Percentiles rank a stretch among this genome's conserved stretches.
Conservation (phyloP, 2,329 filamentous ascomycete genomes). For the Fusarium sp. region DNA sequence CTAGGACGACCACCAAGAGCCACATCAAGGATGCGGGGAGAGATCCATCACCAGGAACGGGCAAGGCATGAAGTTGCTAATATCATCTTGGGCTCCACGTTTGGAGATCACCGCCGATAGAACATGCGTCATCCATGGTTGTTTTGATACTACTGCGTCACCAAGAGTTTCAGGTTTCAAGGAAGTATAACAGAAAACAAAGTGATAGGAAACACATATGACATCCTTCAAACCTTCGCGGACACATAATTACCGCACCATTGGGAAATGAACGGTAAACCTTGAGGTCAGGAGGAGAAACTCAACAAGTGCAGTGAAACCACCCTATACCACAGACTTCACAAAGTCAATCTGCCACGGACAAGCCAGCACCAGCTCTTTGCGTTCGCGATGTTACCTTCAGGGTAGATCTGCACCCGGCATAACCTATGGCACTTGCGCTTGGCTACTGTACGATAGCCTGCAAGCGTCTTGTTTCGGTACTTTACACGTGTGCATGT, state of each 20-base stretch:
- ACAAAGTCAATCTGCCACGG: neutral
- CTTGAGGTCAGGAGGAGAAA: neutral
- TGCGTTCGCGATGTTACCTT: conserved; percentile 28
- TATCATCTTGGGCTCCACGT: conserved; percentile 32
- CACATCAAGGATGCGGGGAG: conserved; percentile 34
- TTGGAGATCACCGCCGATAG: conserved; percentile 3
- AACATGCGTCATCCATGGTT: conserved; percentile 3
- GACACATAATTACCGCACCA: neutral
- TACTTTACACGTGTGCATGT: conserved; percentile 32
- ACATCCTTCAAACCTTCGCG: neutral
- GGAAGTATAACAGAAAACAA: neutral
- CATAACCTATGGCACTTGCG: conserved; percentile 9
- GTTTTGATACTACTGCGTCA: neutral
- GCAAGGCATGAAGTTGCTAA: conserved; percentile 22
- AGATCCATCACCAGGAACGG: conserved; percentile 36
- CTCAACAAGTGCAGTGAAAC: neutral
- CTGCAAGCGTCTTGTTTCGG: conserved; percentile 3
- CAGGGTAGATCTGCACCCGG: conserved; percentile 27
- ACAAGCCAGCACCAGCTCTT: conserved; percentile 11
- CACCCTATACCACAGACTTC: conserved; percentile 17
- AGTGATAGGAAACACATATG: neutral
- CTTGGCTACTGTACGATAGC: neutral
- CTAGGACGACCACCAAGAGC: conserved; percentile 27
- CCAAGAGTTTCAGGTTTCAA: conserved; percentile 2
- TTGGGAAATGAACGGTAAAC: neutral